phyloP scores from a whole-genome alignment of 2,329 filamentous ascomycete species.

The Beauveria rudraprayagi region DNA sequence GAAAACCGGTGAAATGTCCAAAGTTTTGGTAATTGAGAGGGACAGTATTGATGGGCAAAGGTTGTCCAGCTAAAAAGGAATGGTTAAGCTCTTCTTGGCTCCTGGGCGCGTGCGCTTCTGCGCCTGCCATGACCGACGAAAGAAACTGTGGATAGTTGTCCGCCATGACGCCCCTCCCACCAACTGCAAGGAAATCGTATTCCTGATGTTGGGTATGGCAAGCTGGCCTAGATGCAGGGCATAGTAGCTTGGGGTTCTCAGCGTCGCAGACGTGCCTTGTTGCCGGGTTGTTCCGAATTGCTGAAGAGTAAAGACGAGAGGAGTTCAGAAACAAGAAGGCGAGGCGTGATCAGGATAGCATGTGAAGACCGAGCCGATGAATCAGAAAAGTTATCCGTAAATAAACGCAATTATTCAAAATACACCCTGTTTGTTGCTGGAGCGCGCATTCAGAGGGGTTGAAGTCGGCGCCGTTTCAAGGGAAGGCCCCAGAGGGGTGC shows the following conservation, averaged over 20 bases:
- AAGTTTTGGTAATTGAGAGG: slow-evolving; percentile 32
- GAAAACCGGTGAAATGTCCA: slow-evolving; percentile 42
- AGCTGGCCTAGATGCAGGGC: background rate
- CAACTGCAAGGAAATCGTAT: background rate
- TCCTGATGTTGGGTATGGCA: background rate
- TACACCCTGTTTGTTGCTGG: background rate
- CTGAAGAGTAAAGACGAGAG: background rate
- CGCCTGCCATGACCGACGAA: slow-evolving; percentile 44
- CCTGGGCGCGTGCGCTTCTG: slow-evolving; percentile 29
- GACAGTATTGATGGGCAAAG: slow-evolving; percentile 22
- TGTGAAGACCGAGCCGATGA: background rate
- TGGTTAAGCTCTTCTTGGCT: slow-evolving; percentile 33
- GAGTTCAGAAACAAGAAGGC: background rate
- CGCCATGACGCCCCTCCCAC: slow-evolving; percentile 32
- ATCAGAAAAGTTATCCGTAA: background rate
- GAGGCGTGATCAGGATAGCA: background rate
- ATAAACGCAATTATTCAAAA: background rate
- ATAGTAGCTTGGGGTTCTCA: background rate
- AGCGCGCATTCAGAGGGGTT: background rate
- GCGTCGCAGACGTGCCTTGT: background rate
- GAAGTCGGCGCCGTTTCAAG: background rate
- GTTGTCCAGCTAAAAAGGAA: slow-evolving; percentile 15
- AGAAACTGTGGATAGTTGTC: slow-evolving; percentile 51
- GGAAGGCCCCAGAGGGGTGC: background rate
- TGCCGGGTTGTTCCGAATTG: background rate